Base-by-base conservation (phyloP, 2,329 filamentous ascomycete genomes). In the Fusarium pseudograminearum region DNA sequence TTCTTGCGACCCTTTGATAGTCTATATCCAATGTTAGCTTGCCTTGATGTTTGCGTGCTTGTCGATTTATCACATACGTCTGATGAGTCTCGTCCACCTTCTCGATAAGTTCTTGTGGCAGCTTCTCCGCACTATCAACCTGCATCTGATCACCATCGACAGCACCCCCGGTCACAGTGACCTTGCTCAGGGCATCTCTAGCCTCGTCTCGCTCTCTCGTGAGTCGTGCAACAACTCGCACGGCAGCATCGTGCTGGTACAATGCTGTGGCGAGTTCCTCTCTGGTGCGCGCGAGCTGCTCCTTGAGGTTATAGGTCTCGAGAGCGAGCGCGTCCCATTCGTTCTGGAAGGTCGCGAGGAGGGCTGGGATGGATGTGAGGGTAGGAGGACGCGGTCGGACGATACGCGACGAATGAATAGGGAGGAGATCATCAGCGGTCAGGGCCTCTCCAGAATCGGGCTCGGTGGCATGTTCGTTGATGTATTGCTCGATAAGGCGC, bases 191-290 rank as follows among this genome's bases (percentile, higher is more conserved):
- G 16, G 96, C 93, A 80, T 96, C 92, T 70, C 95, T 87, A 46
- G 96, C 94, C 80, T 98, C 94, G 75, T 99, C 94, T 68, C 96
- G 85, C 84, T 99, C 96, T 78, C 89, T 91, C n/a, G 92, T 92
- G 78, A 99, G 79, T 48, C 95, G 89, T 70, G 94, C 94, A 81
- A 99, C 97, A 50, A 99, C 96, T 68, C 96, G 88, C 51, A 97
- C 90, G n/a, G 96, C 96, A 4, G 96, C 95, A 84, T 99, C 96
- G 75, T 98, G 93, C 82, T 98, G 95, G 81, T 99, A 99, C 26
- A 99, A 86, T 0, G 96, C 93, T 2, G 93, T 96, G 59, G 93
- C 93, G 59, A 99, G 88, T 83, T 99, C 96, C 82, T 98, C 94
- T 71, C 95, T 87, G 42, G 94, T 97, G 78, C 97, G 93, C 53